Evolutionary conservation across 345 rosid genomes (phyloP), one percentile per base, ranked within the genome.

Genomic region (Syzygium oleosum): DNA sequence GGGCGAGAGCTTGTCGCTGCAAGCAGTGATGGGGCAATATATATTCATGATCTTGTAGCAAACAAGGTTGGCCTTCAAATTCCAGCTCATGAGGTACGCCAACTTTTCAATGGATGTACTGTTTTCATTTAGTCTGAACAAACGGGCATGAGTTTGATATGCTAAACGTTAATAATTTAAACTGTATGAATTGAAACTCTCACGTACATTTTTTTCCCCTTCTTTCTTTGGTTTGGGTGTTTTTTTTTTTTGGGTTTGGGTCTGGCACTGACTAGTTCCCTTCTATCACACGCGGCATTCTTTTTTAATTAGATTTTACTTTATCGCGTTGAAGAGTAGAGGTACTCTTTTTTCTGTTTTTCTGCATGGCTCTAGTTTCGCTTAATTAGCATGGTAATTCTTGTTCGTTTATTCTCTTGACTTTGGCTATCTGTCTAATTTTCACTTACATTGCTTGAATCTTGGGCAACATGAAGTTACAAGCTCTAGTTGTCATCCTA

Each of bases 1-100:
- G 97, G 97, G 29, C 90, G 90, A 85, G 97, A 95, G 87, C 93
- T 95, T 87, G 94, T 95, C 4, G 97, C 97, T 85, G 93, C 90
- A 52, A 91, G 92, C 43, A 73, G 78, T 88, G 93, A 95, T 89
- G 85, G 86, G 84, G 89, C 84, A 25, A 95, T 95, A 87, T 92
- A 94, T 89, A 91, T 95, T 86, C 94, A 94, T 87, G 95, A 95
- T 90, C 96, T 95, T n/a, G 90, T 87, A 85, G 87, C 93, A 31
- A 92, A 92, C 84, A 94, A 84, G 88, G 89, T 89, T 79, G 91
- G 91, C 88, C 93, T 95, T 61, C 89, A 86, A 51, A 91, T 95
- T 31, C 90, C 87, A 19, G 96, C 97, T 23, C 97, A 95, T 90
- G 31, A 77, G 96, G 97, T 95, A 92, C 84, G 14, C 29, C 10